A percentile compares a stretch with the other conserved stretches of the same genome.
Evolutionary conservation across 345 rosid species (phyloP).

Genomic region (Eucalyptus erythrocorys): DNA sequence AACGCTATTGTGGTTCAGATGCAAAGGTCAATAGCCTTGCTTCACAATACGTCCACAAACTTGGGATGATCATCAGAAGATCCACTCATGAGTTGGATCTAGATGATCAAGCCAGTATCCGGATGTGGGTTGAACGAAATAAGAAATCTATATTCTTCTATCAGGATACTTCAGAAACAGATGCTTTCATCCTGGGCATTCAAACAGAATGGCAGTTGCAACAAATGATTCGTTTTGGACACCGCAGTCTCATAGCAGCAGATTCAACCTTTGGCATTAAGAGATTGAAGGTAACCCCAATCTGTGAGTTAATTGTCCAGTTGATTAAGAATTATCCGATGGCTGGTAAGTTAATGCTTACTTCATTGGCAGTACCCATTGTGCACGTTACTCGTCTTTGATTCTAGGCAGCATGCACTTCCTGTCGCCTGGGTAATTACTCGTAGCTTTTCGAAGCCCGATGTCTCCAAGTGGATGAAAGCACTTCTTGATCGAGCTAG

Average conservation of each 20-base stretch:
- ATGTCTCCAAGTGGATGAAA: slow-evolving; percentile 85
- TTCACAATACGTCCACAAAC: slow-evolving; percentile 84
- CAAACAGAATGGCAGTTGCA: slow-evolving; percentile 98
- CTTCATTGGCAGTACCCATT: slow-evolving; percentile 62
- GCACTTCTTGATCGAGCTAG: slow-evolving; percentile 54
- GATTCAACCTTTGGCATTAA: slow-evolving; percentile 91
- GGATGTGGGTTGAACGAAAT: slow-evolving; percentile 79
- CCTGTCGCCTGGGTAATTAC: slow-evolving; percentile 90
- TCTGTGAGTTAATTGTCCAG: background rate
- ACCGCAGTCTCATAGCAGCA: slow-evolving; percentile 63
- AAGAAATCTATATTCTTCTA: slow-evolving; percentile 81
- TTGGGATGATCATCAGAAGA: slow-evolving; percentile 80
- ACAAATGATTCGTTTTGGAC: slow-evolving; percentile 84
- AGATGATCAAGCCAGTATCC: slow-evolving; percentile 88
- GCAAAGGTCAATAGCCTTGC: slow-evolving; percentile 61
- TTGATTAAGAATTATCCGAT: background rate
- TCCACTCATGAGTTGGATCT: slow-evolving; percentile 86
- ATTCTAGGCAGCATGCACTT: slow-evolving; percentile 93
- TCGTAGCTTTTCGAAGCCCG: slow-evolving; percentile 73
- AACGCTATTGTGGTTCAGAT: slow-evolving; percentile 71
- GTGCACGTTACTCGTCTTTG: slow-evolving; percentile 81
- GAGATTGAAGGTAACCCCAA: slow-evolving; percentile 60
- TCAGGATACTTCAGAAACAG: slow-evolving; percentile 68
- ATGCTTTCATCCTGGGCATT: slow-evolving; percentile 77
- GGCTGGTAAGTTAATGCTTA: background rate